phyloP scores from a whole-genome alignment of 768 basidiomycete genomes.

The Russula earlei region DNA sequence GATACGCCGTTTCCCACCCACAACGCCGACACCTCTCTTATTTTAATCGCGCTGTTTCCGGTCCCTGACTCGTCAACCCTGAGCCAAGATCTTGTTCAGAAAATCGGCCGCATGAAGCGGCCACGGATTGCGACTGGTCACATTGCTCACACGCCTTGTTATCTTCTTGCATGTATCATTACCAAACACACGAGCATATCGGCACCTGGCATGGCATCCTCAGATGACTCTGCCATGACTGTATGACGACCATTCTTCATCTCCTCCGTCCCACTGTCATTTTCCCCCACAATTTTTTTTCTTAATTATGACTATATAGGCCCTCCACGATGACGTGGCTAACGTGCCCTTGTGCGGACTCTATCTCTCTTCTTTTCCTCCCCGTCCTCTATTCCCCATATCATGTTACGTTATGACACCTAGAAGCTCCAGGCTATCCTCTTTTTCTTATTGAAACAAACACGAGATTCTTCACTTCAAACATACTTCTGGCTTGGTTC shows the following conservation, averaged over 20 bases:
- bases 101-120: conserved; percentile 11
- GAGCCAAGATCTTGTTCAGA: not conserved
- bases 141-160: not conserved
- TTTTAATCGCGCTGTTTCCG: not conserved
- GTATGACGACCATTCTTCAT: conserved; percentile 8
- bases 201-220: not conserved
- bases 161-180: conserved; percentile 6
- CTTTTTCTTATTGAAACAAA: not conserved
- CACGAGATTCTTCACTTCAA: not conserved
- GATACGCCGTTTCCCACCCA: not conserved
- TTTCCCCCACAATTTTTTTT: not conserved
- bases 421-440: not conserved
- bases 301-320: conserved; percentile 17
- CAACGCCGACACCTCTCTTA: conserved; percentile 8
- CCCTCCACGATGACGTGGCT: conserved; percentile 11
- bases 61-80: not conserved
- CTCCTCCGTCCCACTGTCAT: not conserved
- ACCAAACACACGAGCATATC: not conserved
- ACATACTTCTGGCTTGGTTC: not conserved
- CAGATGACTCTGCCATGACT: conserved; percentile 15
- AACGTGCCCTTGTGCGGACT: conserved; percentile 13
- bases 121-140: not conserved
- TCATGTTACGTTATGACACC: conserved; percentile 1
- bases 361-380: not conserved
- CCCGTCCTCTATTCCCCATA: not conserved